phyloP scores from a whole-genome alignment of 1,284 basidiomycete genomes.

The Sporisorium iseilematis-ciliati region DNA sequence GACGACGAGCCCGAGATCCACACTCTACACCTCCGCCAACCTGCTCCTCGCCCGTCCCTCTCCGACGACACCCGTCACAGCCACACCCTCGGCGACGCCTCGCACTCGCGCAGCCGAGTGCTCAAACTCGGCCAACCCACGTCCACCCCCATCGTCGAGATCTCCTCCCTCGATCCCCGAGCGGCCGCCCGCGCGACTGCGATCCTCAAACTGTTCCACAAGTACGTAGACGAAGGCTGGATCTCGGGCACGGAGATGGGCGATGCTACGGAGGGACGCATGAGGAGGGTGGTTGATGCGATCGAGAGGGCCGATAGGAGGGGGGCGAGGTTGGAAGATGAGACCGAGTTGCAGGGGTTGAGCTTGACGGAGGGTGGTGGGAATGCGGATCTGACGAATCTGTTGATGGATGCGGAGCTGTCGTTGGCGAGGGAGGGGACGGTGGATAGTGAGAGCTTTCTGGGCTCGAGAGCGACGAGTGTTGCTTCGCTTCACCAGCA shows the following conservation, averaged over 20 bases:
- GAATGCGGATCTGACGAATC: conserved; percentile 28
- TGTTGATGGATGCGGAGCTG: conserved; percentile 49
- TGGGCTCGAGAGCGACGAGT: conserved; percentile 31
- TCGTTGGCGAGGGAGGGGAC: conserved; percentile 32
- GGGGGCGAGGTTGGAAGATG: conserved; percentile 11
- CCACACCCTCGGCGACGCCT: conserved; percentile 22
- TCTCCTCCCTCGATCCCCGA: conserved; percentile 56
- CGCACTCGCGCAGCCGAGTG: conserved; percentile 49
- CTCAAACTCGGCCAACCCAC: conserved; percentile 53
- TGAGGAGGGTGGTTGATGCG: conserved; percentile 41
- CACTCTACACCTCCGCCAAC: conserved; percentile 42
- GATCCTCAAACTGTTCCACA: conserved; percentile 63
- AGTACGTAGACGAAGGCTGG: conserved; percentile 63
- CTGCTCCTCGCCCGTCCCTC: conserved; percentile 1
- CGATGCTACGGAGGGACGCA: conserved; percentile 23
- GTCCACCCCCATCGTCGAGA: conserved; percentile 60
- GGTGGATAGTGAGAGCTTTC: conserved; percentile 27
- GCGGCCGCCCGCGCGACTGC: conserved; percentile 64
- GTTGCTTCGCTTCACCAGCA: neutral
- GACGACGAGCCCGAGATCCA: conserved; percentile 38
- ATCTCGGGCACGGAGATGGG: conserved; percentile 30
- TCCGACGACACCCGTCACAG: neutral
- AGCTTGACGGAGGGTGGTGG: neutral
- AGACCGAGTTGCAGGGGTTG: conserved; percentile 4
- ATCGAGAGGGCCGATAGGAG: conserved; percentile 22